Evolutionary conservation across 1,284 basidiomycete species (phyloP).

Genomic region (Porodaedalea pini): DNA sequence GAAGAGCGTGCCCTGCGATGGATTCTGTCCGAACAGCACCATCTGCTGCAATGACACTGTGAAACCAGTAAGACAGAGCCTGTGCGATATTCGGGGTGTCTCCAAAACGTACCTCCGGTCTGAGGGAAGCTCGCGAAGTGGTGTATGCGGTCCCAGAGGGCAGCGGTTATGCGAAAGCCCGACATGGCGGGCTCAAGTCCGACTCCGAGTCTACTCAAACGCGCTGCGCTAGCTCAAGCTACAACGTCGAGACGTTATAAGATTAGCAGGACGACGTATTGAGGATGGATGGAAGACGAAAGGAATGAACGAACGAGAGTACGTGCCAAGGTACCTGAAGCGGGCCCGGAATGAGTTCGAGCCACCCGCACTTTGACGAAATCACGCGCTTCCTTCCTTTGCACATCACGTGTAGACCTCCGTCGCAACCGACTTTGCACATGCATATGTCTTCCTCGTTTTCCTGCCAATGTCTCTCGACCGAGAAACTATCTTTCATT

Average conservation of each 20-base stretch:
- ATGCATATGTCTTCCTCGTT: too few species aligned
- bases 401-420: background rate
- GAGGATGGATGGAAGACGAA: background rate
- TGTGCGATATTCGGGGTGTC: background rate
- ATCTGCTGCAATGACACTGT: conserved; percentile 89
- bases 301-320: background rate
- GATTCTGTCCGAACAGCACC: conserved; percentile 85
- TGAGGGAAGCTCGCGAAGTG: conserved; percentile 94
- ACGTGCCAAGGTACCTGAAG: background rate
- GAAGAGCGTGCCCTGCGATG: conserved; percentile 82
- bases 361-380: too few species aligned
- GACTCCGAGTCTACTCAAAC: background rate
- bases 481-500: too few species aligned
- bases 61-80: background rate
- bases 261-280: background rate
- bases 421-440: too few species aligned
- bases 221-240: background rate
- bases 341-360: background rate
- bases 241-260: background rate
- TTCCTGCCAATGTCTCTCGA: too few species aligned
- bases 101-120: conserved; percentile 72
- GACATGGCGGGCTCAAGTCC: conserved; percentile 18
- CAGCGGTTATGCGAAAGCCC: conserved; percentile 66
- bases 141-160: conserved; percentile 90
- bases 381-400: background rate